Evolutionary conservation across 306 rosid genomes (phyloP).

Genomic region (Begonia loranthoides): DNA sequence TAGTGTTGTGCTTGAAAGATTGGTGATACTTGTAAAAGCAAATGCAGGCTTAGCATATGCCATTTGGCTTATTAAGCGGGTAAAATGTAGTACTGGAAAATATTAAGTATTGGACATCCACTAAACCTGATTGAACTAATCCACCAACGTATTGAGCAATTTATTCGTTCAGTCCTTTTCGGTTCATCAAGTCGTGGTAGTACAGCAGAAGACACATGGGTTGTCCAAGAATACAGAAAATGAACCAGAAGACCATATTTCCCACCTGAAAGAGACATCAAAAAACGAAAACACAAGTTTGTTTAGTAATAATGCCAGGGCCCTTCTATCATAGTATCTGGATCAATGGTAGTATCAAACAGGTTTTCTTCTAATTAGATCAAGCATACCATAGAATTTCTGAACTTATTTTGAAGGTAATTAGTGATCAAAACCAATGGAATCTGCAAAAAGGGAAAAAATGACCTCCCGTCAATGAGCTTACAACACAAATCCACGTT

Average conservation of each 20-base stretch:
- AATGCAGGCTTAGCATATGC: too few relatives aligned
- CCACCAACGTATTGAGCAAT: neutral
- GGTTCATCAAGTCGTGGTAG: conserved; percentile 87
- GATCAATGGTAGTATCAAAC: neutral
- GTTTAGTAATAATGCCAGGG: conserved; percentile 3
- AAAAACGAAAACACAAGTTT: neutral
- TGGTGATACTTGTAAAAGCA: too few relatives aligned
- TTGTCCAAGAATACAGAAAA: conserved; percentile 82
- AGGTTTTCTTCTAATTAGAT: neutral
- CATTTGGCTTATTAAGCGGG: too few relatives aligned
- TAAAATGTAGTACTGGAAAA: too few relatives aligned
- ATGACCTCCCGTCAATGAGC: neutral
- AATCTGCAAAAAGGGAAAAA: conserved; percentile 28
- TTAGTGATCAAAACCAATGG: conserved; percentile 77
- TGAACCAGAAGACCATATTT: conserved; percentile 89
- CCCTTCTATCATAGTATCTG: neutral
- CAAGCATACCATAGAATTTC: conserved; percentile 67
- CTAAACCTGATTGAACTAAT: neutral
- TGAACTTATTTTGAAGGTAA: conserved; percentile 61
- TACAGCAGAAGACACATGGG: conserved; percentile 89
- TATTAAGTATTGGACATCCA: too few relatives aligned
- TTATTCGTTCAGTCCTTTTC: conserved; percentile 31
- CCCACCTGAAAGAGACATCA: conserved; percentile 47
- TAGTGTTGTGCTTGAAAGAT: too few relatives aligned
- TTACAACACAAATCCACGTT: neutral